Evolutionary conservation across 176 grass and related monocot species (phyloP), one percentile per base, ranked within the genome.

Genomic region (Carex myosuroides): DNA sequence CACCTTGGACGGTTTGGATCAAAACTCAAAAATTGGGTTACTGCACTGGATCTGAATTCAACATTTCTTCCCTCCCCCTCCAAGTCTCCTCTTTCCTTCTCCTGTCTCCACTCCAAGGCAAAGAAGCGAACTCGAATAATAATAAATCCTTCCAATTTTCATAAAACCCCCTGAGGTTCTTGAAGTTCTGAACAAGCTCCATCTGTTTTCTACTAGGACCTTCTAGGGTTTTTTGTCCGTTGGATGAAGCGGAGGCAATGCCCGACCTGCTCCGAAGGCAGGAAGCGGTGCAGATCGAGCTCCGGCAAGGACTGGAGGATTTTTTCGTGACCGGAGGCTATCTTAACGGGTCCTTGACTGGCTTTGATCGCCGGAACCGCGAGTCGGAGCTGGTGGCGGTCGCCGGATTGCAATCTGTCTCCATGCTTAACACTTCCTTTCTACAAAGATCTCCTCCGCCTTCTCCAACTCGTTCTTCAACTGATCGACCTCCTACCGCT

Each of bases 361-460:
- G 63, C 63, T 61, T 88, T 63, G 87, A 88, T 82, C 87, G 71
- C 62, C 46, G 87, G 55, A 88, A 50, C 53, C 87, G 87, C 2
- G 87, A 88, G 20, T 84, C 81, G 54, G 87, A 88, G 82, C 82
- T 85, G 50, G 84, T 88, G 82, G 72, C 87, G 13, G 64, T 88
- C 8, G 87, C 87, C 8, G 87, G 87, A 39, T 85, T 89, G 70
- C 88, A 86, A 44, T 79, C 79, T 8, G 88, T 89, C 32, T 89
- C 88, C 81, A 87, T 81, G 88, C 85, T 87, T 61, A 80, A 86
- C n/a, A 42, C 80, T 41, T 80, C 84, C 17, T 90, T 90, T 70
- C 84, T 87, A 4, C 88, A 79, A 18, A 76, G 88, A 66, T 90
- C 85, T 1, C 81, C 88, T 46, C 42, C 76, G 13, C 42, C 63